These are phyloP conservation scores for Suhomyces tanzawaensis DNA, from an alignment of 805 yeast species.

Conservation along the genomic window DNA sequence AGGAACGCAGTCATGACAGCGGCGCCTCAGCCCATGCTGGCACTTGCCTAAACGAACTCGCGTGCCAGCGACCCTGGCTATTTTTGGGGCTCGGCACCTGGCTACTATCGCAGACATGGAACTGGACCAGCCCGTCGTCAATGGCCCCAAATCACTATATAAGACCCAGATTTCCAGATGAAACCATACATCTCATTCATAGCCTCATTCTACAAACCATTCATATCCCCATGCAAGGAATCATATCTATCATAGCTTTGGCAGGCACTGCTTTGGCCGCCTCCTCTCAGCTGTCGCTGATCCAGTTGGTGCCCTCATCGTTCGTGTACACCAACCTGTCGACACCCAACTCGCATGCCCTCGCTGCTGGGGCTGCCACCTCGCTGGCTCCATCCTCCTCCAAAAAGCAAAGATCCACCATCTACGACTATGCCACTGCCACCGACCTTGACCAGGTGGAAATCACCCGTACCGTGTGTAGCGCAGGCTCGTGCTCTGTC, in stretches of 20 bases:
- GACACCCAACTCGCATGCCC: conserved; percentile 1
- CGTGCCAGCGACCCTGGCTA: no score
- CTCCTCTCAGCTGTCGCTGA: conserved; percentile 3
- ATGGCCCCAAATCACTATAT: no score
- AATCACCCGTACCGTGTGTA: conserved; percentile 33
- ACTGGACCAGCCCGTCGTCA: no score
- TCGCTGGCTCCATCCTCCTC: conserved; percentile 2
- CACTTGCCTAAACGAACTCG: no score
- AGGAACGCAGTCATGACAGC: no score
- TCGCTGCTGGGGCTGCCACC: not conserved
- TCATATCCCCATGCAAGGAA: conserved; percentile 1
- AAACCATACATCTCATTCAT: no score
- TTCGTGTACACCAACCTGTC: conserved; percentile 9
- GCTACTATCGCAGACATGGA: no score
- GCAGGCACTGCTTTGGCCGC: conserved; percentile 7
- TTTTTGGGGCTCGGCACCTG: no score
- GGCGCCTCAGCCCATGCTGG: no score
- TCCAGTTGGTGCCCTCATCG: conserved; percentile 9
- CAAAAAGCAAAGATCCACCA: conserved; percentile 12
- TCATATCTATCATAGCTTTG: conserved; percentile 5
- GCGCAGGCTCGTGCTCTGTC: conserved; percentile 26
- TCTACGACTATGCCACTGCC: conserved; percentile 24
- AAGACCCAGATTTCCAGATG: no score
- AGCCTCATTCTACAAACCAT: no score
- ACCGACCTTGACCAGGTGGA: conserved; percentile 16